Conservation (phyloP, 345 rosid species). For the Syzygium aromaticum region DNA sequence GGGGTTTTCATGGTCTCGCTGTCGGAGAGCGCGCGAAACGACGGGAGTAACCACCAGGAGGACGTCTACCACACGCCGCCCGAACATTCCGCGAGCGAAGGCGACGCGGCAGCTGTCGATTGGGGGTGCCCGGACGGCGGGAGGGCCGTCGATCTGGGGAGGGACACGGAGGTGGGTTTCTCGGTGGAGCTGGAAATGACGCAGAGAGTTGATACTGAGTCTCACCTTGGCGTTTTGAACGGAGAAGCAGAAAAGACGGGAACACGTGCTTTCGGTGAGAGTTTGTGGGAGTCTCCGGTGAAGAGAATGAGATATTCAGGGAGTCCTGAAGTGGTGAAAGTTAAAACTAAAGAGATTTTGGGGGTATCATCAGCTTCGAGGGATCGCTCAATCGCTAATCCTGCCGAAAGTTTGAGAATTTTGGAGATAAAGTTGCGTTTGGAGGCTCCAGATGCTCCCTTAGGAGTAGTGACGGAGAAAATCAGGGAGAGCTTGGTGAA, state of each 20-base stretch:
- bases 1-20: conserved; percentile 28
- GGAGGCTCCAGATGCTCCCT: neutral
- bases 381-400: neutral
- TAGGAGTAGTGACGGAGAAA: neutral
- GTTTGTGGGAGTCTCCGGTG: neutral
- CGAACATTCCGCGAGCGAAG: conserved; percentile 5
- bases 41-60: conserved; percentile 2
- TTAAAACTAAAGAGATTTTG: neutral
- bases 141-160: conserved; percentile 25
- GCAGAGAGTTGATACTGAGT: conserved; percentile 8
- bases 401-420: neutral
- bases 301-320: neutral
- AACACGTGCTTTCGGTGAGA: neutral
- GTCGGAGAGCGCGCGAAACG: conserved; percentile 8
- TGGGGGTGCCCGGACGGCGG: neutral
- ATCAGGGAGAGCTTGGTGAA: conserved; percentile 7
- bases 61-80: conserved; percentile 12
- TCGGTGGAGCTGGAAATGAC: conserved; percentile 11
- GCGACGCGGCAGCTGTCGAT: neutral
- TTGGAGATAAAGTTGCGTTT: neutral
- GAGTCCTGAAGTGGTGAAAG: neutral
- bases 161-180: conserved; percentile 30
- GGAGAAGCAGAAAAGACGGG: neutral
- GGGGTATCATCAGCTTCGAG: neutral
- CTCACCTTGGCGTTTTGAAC: neutral